phyloP scores from a whole-genome alignment of 768 basidiomycete species.

The Suillus brevipes region DNA sequence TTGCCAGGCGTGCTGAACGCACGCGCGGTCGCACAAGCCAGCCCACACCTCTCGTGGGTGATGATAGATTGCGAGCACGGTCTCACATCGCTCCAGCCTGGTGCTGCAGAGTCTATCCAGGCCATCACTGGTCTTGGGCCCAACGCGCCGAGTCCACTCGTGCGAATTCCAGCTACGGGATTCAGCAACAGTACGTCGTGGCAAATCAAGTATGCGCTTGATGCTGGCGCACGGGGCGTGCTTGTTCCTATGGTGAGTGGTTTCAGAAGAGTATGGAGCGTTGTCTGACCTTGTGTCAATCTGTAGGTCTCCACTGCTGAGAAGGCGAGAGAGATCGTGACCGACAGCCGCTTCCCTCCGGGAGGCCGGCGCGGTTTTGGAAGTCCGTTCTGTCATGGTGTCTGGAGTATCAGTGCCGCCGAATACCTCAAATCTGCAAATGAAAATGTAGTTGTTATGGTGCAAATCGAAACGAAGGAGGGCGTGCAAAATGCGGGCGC shows the following conservation, averaged over 20 bases:
- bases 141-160: conserved; percentile 51
- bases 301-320: conserved; percentile 54
- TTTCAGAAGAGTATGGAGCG: not conserved
- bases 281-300: not conserved
- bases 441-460: conserved; percentile 52
- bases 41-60: conserved; percentile 60
- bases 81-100: conserved; percentile 52
- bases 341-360: conserved; percentile 64
- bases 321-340: conserved; percentile 56
- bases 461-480: conserved; percentile 68
- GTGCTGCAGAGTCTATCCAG: conserved; percentile 54
- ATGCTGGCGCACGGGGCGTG: conserved; percentile 65
- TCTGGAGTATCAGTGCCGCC: conserved; percentile 51
- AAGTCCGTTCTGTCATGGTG: conserved; percentile 58
- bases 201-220: conserved; percentile 73
- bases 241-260: conserved; percentile 63
- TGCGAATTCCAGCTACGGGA: conserved; percentile 67
- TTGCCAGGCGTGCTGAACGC: conserved; percentile 59
- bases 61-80: conserved; percentile 72
- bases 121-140: conserved; percentile 50
- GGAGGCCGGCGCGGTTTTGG: conserved; percentile 64
- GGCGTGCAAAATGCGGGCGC: conserved; percentile 58
- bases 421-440: conserved; percentile 62
- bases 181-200: conserved; percentile 54
- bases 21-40: conserved; percentile 57